Evolutionary conservation across 208 protist species (phyloP).

Genomic region (Porcisia deanei): DNA sequence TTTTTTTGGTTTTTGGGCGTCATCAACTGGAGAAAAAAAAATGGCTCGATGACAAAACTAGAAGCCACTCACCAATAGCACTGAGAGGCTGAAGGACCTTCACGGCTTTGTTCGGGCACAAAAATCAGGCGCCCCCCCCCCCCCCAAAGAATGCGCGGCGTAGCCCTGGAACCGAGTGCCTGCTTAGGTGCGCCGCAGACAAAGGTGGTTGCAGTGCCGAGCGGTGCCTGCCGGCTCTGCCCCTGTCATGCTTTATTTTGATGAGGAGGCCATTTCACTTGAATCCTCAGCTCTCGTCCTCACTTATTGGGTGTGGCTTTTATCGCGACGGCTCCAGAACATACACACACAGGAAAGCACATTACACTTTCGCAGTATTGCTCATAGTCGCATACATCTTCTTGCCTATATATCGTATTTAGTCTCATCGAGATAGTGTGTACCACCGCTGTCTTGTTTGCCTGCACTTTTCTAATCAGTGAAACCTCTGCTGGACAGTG

Average conservation of each 20-base stretch:
- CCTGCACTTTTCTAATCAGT: slow-evolving; percentile 1
- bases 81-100: neutral
- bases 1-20: neutral
- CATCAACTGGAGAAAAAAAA: neutral
- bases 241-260: neutral
- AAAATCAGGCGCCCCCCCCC: neutral
- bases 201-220: neutral
- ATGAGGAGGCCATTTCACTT: neutral
- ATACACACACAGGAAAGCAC: slow-evolving; percentile 12
- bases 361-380: neutral
- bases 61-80: neutral
- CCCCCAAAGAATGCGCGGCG: neutral
- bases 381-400: slow-evolving; percentile 1
- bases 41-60: neutral
- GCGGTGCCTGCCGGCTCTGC: neutral
- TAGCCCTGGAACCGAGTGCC: neutral
- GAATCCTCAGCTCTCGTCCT: neutral
- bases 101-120: neutral
- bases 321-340: slow-evolving; percentile 1
- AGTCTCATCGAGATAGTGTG: neutral
- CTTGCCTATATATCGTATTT: slow-evolving; percentile 1
- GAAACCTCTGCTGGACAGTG: slow-evolving; percentile 6
- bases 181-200: neutral
- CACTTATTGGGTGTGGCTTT: slow-evolving; percentile 16
- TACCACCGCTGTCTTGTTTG: neutral